Conservation (phyloP, 2,329 filamentous ascomycete genomes). For the Aspergillus costaricaensis region DNA sequence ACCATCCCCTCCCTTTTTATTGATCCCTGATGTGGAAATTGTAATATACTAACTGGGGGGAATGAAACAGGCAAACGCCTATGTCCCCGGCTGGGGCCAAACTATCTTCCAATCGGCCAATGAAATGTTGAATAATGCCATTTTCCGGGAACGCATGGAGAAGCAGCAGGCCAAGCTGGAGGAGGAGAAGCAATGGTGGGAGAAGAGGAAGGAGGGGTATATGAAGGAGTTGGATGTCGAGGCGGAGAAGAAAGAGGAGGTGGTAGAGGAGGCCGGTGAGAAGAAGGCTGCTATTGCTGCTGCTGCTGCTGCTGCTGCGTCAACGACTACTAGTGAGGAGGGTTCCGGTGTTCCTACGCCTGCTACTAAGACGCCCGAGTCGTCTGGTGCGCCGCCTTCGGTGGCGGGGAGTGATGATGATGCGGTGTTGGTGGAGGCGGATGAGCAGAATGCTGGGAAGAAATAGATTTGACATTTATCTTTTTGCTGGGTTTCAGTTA, state of each 20-base stretch:
- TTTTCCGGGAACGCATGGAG: slow-evolving; percentile 72
- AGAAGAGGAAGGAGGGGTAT: slow-evolving; percentile 75
- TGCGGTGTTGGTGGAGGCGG: slow-evolving; percentile 74
- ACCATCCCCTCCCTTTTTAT: neutral
- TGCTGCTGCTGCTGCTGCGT: slow-evolving; percentile 11
- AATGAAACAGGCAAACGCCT: slow-evolving; percentile 74
- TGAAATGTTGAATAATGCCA: slow-evolving; percentile 85
- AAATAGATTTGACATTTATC: slow-evolving; percentile 32
- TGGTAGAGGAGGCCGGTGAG: slow-evolving; percentile 14
- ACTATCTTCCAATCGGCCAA: slow-evolving; percentile 96
- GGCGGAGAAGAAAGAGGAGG: neutral
- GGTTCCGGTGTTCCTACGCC: slow-evolving; percentile 11
- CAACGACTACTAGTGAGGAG: slow-evolving; percentile 13
- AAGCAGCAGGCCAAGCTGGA: slow-evolving; percentile 72
- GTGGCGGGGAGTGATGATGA: slow-evolving; percentile 66
- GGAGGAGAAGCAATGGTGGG: slow-evolving; percentile 89
- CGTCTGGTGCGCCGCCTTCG: slow-evolving; percentile 34
- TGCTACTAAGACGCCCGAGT: slow-evolving; percentile 22
- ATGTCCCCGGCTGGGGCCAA: slow-evolving; percentile 85
- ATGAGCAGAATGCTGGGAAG: slow-evolving; percentile 48
- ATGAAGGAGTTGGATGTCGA: slow-evolving; percentile 73
- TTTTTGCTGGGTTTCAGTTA: neutral
- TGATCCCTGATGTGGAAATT: no score
- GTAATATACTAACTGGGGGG: no score
- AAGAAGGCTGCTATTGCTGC: slow-evolving; percentile 7